Base-by-base conservation (phyloP, 495 filamentous ascomycete genomes). In the Halenospora varia region DNA sequence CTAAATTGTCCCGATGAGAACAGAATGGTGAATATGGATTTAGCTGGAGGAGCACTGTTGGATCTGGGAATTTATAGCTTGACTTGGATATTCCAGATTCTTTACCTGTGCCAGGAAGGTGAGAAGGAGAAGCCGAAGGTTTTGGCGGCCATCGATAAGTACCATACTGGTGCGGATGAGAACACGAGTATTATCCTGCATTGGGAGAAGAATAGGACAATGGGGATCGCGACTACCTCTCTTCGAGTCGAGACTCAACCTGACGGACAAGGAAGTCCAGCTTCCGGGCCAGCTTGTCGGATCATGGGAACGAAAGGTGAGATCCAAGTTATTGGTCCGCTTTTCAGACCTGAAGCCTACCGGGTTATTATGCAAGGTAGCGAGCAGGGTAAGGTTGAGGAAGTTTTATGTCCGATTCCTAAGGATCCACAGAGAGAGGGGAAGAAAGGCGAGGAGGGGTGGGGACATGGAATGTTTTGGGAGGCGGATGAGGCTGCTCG, bases 21-120 rank as follows among this genome's bases (percentile, higher is more conserved):
- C 71, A 82, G 93, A 10, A 95, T 96, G 92, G 88, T 84, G 39
- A 96, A 96, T 69, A 76, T 81, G 48, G 89, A 90, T 67, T 76
- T 97, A 29, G 92, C 90, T 0, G 93, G 93, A 18, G 93, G 93
- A 48, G 86, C 86, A 19, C 71, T 96, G 53, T 72, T 97, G 39
- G 93, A 96, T 64, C 71, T 96, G 62, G 93, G 89, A 9, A 86
- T 97, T 65, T 95, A 97, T 72, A 83, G 88, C 46, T 73, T 97
- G 45, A 96, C 91, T 4, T 97, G 92, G 93, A 78, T 94, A 55
- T 96, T 94, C 82, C 92, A 96, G 72, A 86, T 85, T 50, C 80
- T 96, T 40, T 97, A 96, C 68, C 63, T 60, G 35, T 63, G 56
- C n/a, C 63, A 66, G 24, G n/a, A 39, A 74, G 74, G 64, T 71